phyloP scores from a whole-genome alignment of 495 filamentous ascomycete species.

The Aspergillus avenaceus region DNA sequence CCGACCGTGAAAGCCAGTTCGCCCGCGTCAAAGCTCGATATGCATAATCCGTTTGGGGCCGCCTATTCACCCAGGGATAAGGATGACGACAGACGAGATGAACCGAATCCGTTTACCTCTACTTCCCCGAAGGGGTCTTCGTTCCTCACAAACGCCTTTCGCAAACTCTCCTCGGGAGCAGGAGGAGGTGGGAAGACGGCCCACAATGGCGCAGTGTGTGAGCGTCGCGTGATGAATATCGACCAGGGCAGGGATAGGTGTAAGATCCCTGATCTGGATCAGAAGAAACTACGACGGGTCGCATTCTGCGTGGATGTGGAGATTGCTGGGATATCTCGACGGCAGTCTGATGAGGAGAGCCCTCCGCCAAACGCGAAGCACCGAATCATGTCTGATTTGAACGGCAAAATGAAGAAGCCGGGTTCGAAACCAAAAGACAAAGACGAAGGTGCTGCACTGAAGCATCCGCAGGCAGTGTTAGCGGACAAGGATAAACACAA shows the following conservation, averaged over 20 bases:
- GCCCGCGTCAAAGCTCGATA: slow-evolving; percentile 34
- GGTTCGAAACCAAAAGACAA: slow-evolving; percentile 61
- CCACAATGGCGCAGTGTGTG: slow-evolving; percentile 54
- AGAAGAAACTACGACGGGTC: slow-evolving; percentile 76
- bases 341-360: slow-evolving; percentile 38
- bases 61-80: slow-evolving; percentile 57
- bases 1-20: slow-evolving; percentile 43
- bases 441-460: slow-evolving; percentile 64
- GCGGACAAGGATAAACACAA: slow-evolving; percentile 51
- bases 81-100: slow-evolving; percentile 46
- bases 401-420: slow-evolving; percentile 48
- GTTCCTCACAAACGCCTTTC: slow-evolving; percentile 76
- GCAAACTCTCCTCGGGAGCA: slow-evolving; percentile 68
- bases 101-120: slow-evolving; percentile 60
- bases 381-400: slow-evolving; percentile 22
- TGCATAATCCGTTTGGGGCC: slow-evolving; percentile 44
- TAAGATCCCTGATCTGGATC: slow-evolving; percentile 71
- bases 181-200: slow-evolving; percentile 46
- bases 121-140: slow-evolving; percentile 65
- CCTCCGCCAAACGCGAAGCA: slow-evolving; percentile 24
- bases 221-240: slow-evolving; percentile 79
- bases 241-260: slow-evolving; percentile 77
- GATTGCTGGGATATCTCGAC: slow-evolving; percentile 67
- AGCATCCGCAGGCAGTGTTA: slow-evolving; percentile 52
- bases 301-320: slow-evolving; percentile 97